phyloP scores from a whole-genome alignment of 2,329 filamentous ascomycete species.

The Diaporthe ampelina region DNA sequence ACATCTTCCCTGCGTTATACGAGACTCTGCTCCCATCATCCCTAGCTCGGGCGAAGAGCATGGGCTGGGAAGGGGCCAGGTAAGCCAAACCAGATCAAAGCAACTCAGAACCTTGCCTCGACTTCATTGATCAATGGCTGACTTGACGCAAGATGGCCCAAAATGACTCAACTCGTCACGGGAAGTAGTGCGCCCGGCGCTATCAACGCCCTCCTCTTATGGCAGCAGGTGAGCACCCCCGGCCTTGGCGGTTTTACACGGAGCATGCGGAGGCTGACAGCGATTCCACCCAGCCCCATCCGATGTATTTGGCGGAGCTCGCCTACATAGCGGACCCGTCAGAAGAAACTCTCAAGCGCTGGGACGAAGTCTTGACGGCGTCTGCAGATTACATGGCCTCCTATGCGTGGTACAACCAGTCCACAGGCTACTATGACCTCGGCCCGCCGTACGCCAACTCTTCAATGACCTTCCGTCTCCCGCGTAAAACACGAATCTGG shows the following conservation, averaged over 20 bases:
- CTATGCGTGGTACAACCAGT: slow-evolving; percentile 50
- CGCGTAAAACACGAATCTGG: too few relatives aligned
- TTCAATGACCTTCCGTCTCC: too few relatives aligned
- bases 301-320: slow-evolving; percentile 62
- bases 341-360: slow-evolving; percentile 45
- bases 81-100: not conserved
- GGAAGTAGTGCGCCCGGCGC: slow-evolving; percentile 63
- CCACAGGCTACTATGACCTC: slow-evolving; percentile 53
- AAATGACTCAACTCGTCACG: slow-evolving; percentile 58
- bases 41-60: not conserved
- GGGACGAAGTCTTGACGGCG: slow-evolving; percentile 48
- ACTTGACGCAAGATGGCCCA: slow-evolving; percentile 1
- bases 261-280: not conserved
- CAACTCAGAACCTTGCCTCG: not conserved
- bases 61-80: slow-evolving; percentile 26
- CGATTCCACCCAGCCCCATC: slow-evolving; percentile 56
- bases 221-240: slow-evolving; percentile 53
- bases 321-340: slow-evolving; percentile 49
- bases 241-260: not conserved
- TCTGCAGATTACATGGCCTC: slow-evolving; percentile 51
- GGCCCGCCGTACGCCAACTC: slow-evolving; percentile 59
- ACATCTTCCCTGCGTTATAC: slow-evolving; percentile 52
- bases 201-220: slow-evolving; percentile 65
- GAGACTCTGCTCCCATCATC: slow-evolving; percentile 39
- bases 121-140: not conserved